Base-by-base conservation (phyloP, 345 rosid genomes). In the Pelargonium nanum region DNA sequence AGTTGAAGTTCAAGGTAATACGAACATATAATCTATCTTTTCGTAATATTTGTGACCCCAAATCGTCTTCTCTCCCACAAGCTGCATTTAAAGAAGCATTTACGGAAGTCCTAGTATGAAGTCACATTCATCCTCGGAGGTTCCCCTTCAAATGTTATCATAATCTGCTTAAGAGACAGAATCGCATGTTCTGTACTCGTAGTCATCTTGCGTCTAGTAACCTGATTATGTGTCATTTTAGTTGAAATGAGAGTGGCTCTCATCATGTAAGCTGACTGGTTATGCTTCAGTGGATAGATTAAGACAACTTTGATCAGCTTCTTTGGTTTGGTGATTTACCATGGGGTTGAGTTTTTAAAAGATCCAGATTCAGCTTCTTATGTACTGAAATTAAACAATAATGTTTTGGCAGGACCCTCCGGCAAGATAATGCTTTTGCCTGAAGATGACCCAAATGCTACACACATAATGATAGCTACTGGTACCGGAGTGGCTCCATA, bases 391-490 rank as follows among this genome's bases (percentile, higher is more conserved):
- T 20, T 24, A 22, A 54, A 60, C 3, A 55, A 17, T 20, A 30
- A 64, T 55, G 13, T 71, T 21, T 61, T 72, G n/a, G 61, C 84
- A 92, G 99, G 99, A 26, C 99, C 99, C 2, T 80, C 97, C 9
- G 99, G 99, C 61, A 93, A 87, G 82, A 69, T 89, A 24, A 93
- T 93, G 99, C 97, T 93, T 69, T 82, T 93, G 82, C 99, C 99
- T 24, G 99, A 93, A 68, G 82, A 81, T 4, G 75, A 84, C 61
- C 90, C 88, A 0, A 84, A 78, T 44, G 95, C 95, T 51, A 87
- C 85, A 60, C 99, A 93, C 75, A 93, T 93, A 71, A 89, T 93
- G 99, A 87, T 93, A 7, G 97, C 95, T 22, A 93, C 99, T 0
- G 99, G 99, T 56, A 93, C 99, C 3, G 99, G 99, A 40, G 70